These are phyloP conservation scores for Plantago coronopus DNA, from an alignment of 305 asterid genomes.

Conservation along the genomic window DNA sequence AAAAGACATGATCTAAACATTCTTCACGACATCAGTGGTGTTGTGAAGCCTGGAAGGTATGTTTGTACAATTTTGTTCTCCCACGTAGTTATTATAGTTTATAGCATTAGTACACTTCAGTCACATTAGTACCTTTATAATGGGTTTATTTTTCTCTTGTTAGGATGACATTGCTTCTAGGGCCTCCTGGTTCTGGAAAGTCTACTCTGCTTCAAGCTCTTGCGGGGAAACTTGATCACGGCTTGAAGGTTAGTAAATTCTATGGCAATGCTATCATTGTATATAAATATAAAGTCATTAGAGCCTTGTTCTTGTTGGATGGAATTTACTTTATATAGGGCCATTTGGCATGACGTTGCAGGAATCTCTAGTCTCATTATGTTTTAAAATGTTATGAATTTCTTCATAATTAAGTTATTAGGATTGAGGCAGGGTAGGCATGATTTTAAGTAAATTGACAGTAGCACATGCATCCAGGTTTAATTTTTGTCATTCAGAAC, in stretches of 20 bases:
- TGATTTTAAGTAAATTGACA: neutral
- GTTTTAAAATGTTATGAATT: too few species aligned
- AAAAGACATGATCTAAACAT: constrained; percentile 48
- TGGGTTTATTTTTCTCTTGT: constrained; percentile 9
- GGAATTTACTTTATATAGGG: constrained; percentile 6
- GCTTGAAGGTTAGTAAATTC: constrained; percentile 55
- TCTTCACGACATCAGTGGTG: constrained; percentile 56
- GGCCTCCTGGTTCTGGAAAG: constrained; percentile 90
- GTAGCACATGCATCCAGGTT: neutral
- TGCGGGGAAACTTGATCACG: constrained; percentile 65
- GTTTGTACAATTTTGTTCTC: neutral
- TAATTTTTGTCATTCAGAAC: too few species aligned
- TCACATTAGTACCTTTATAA: too few species aligned
- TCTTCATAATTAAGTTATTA: too few species aligned
- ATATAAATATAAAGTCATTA: neutral
- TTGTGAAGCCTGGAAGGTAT: constrained; percentile 68
- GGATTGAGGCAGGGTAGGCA: neutral
- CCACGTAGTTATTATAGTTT: neutral
- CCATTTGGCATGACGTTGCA: neutral
- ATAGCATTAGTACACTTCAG: too few species aligned
- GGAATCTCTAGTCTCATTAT: neutral
- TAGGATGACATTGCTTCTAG: constrained; percentile 83
- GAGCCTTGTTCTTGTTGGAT: constrained; percentile 7
- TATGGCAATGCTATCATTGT: neutral
- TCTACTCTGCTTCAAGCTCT: constrained; percentile 70